Evolutionary conservation across 768 basidiomycete species (phyloP), one percentile per base, ranked within the genome.

Genomic region (Macrolepiota fuliginosa): DNA sequence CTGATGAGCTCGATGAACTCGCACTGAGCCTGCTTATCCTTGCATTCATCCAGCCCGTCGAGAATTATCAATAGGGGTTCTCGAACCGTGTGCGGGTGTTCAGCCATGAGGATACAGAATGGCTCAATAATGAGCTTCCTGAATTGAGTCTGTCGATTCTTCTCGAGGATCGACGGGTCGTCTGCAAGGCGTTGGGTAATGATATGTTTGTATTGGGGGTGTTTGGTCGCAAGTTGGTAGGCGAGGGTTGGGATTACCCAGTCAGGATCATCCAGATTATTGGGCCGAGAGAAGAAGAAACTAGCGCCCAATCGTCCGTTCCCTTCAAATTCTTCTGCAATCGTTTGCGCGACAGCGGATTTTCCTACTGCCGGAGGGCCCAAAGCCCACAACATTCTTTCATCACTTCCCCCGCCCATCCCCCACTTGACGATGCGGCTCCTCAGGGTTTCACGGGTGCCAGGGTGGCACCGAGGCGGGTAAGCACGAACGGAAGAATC

Each of bases 1-100:
- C 51, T 53, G 37, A 63, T 40, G 49, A 63, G 56, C n/a, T 57
- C 49, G 15, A 63, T 25, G 22, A 63, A 35, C 35, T 63, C 56
- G n/a, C 29, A 35, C 35, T 63, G 62, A 1, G 50, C 55, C 3
- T 45, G 15, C 37, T 24, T 22, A 7, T 22, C 22, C 24, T 13
- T 49, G 22, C 46, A 49, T 12, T 49, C 46, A 49, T 49, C 46
- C 10, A 49, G 22, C 19, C 46, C 46, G 22, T 49, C 46, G 7
- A 49, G 19, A n/a, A 49, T 22, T 7, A 49, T 49, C 0, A 49
- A 22, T 6, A 49, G 19, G 6, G 46, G 46, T 10, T 49, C n/a
- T 1, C 19, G 46, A 22, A 9, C 6, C 3, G 10, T 25, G 10
- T n/a, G 7, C 7, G 46, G 22, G 13, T 13, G 22, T 24, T 49